Base-by-base conservation (phyloP, 2,329 filamentous ascomycete genomes). In the Chrysoporthe deuterocubensis region DNA sequence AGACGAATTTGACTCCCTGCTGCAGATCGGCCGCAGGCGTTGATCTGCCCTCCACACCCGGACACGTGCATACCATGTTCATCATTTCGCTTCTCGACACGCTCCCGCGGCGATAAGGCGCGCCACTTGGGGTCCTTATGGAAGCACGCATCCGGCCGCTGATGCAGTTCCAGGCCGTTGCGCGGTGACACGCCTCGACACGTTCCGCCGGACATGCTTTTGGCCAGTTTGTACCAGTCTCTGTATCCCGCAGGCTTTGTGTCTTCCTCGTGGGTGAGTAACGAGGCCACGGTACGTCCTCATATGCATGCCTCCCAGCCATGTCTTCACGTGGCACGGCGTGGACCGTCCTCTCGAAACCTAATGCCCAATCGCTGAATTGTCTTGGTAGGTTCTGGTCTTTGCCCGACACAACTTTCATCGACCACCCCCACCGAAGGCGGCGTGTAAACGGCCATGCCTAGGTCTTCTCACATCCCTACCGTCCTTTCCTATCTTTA, bases 271-370 rank as follows among this genome's bases (percentile, higher is more conserved):
- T 56, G 52, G 32, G 11, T 8, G 21, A 34, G 26, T 16, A 14
- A 57, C 5, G 16, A 40, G 16, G 18, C 13, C 18, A 40, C 13
- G 54, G 34, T 57, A 34, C 32, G 54, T 6, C 5, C 32, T n/a
- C 32, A 40, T 14, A 32, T 56, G 54, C 16, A 18, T 57, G 54
- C 54, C 18, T 14, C 14, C 34, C 34, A 14, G 34, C 34, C 54
- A 57, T 57, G 34, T 40, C 32, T 57, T 57, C 54, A 57, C 54
- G 34, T 57, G 34, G 54, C 54, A 57, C 54, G 34, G 54, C 4
- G 54, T 16, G 34, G 32, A 57, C 54, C 54, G 34, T 18, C 16
- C 9, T 57, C 16, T 7, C 4, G 52, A 32, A 26, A 3, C 11
- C 4, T n/a, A n/a, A 9, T 9, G 48, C 44, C 44, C 3, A 50